phyloP scores from a whole-genome alignment of 129 eudicot genomes.

The Pulicaria dysenterica region DNA sequence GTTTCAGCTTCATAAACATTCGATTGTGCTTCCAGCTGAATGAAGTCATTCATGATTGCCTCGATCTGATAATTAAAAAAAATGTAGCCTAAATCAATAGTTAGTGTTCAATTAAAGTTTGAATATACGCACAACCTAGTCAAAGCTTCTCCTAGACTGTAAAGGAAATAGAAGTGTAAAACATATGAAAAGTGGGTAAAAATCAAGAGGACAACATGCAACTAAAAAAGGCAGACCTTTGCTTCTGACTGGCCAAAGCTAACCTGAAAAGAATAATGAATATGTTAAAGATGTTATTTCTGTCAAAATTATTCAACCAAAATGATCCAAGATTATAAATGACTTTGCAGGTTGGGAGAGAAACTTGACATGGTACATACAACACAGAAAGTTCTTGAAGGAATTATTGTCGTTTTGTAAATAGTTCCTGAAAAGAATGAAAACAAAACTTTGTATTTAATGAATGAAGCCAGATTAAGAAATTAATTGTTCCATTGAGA shows the following conservation, averaged over 20 bases:
- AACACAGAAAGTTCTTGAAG: constrained; percentile 93
- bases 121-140: constrained; percentile 5
- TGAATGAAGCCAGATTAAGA: not conserved
- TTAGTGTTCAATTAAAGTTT: not conserved
- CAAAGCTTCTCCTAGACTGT: not conserved
- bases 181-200: not conserved
- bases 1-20: constrained; percentile 95
- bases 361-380: constrained; percentile 43
- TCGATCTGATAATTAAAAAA: constrained; percentile 59
- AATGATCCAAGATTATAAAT: constrained; percentile 12
- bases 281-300: constrained; percentile 7
- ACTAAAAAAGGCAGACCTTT: constrained; percentile 57
- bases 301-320: constrained; percentile 13
- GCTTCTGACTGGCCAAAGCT: constrained; percentile 98
- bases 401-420: constrained; percentile 78
- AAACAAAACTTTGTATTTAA: not conserved
- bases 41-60: constrained; percentile 94
- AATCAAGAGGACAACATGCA: constrained; percentile 1
- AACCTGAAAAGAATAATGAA: constrained; percentile 56
- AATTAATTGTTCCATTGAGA: not conserved
- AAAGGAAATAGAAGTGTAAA: not conserved
- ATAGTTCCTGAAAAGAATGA: constrained; percentile 72
- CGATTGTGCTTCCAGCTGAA: constrained; percentile 88
- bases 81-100: not conserved
- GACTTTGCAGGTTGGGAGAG: constrained; percentile 12